Evolutionary conservation across 2,329 filamentous ascomycete genomes (phyloP).

Genomic region (Penicillium sp.): DNA sequence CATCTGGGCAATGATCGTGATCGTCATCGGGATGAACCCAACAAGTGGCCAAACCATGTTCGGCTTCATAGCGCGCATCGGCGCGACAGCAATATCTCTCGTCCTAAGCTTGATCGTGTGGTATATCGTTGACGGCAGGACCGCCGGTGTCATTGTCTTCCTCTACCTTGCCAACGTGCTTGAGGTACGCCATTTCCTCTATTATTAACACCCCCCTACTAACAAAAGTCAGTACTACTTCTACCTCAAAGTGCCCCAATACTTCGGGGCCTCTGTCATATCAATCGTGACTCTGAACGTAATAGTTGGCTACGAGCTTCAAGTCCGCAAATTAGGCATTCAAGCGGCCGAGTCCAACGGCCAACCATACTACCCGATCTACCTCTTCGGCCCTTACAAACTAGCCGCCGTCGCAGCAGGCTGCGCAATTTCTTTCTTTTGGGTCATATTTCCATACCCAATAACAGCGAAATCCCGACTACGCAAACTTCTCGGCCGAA

Average conservation of each 20-base stretch:
- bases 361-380: constrained; percentile 67
- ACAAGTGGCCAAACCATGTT: constrained; percentile 68
- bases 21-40: constrained; percentile 66
- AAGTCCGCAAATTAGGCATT: constrained; percentile 55
- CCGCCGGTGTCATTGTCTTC: constrained; percentile 64
- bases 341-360: constrained; percentile 55
- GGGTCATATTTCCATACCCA: constrained; percentile 72
- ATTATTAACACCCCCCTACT: not conserved
- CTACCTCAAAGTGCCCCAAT: constrained; percentile 64
- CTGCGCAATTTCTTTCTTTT: constrained; percentile 68
- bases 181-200: constrained; percentile 34
- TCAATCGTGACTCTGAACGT: constrained; percentile 58
- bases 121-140: constrained; percentile 67
- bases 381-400: constrained; percentile 68
- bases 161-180: constrained; percentile 64
- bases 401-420: constrained; percentile 66
- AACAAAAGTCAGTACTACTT: constrained; percentile 55
- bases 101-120: constrained; percentile 62
- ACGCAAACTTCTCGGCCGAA: constrained; percentile 63
- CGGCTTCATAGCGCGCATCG: constrained; percentile 63
- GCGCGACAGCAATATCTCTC: constrained; percentile 61
- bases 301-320: constrained; percentile 71
- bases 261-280: constrained; percentile 60
- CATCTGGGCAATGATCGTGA: constrained; percentile 75
- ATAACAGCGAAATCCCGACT: constrained; percentile 68